phyloP scores from a whole-genome alignment of 2,329 filamentous ascomycete species.

The Amauroascus verrucosus region DNA sequence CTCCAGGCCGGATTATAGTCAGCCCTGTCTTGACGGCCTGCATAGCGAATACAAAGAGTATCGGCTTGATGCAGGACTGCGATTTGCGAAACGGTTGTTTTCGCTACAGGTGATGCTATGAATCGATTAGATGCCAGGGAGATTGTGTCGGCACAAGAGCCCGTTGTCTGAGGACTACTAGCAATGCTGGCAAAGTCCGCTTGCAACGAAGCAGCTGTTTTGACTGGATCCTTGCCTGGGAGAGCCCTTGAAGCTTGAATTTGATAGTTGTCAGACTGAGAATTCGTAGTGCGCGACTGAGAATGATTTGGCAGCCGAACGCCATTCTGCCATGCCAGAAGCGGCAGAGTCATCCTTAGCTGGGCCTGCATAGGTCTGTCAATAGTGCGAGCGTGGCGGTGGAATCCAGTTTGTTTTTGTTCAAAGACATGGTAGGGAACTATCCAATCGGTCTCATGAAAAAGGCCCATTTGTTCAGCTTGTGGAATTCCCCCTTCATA shows the following conservation, averaged over 20 bases:
- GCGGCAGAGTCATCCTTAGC: neutral
- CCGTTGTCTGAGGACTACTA: neutral
- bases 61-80: neutral
- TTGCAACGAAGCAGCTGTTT: neutral
- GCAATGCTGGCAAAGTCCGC: neutral
- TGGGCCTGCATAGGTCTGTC: neutral
- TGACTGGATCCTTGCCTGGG: neutral
- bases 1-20: slow-evolving; percentile 5
- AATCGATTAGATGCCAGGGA: neutral
- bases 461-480: neutral
- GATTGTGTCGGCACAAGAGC: neutral
- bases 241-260: neutral
- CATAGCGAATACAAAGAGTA: slow-evolving; percentile 19
- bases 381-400: neutral
- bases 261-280: neutral
- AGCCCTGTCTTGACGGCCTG: slow-evolving; percentile 11
- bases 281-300: neutral
- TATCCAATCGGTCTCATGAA: neutral
- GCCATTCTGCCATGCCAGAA: neutral
- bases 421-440: neutral
- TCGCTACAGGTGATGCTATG: neutral
- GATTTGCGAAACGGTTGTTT: neutral
- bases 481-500: neutral
- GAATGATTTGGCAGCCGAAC: neutral
- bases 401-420: too few species aligned